Evolutionary conservation across 1,284 basidiomycete genomes (phyloP).

Genomic region (Leccinum laetum): DNA sequence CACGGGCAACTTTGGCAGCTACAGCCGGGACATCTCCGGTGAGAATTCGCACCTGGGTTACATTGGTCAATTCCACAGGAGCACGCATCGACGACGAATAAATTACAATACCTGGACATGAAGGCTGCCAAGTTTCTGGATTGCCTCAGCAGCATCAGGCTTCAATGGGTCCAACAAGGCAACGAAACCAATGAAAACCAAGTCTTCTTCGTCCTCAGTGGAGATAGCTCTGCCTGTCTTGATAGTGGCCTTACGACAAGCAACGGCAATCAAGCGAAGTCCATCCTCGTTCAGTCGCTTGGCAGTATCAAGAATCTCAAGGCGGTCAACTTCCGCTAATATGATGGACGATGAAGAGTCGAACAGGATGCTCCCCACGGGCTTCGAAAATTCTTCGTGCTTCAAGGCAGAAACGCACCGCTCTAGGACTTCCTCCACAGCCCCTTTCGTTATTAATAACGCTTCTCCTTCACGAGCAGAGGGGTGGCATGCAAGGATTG

Average conservation of each 20-base stretch:
- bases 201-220: slow-evolving; percentile 28
- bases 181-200: slow-evolving; percentile 30
- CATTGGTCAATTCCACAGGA: slow-evolving; percentile 4
- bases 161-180: slow-evolving; percentile 32
- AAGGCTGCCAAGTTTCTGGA: slow-evolving; percentile 26
- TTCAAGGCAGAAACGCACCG: slow-evolving; percentile 27
- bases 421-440: slow-evolving; percentile 34
- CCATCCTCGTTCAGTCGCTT: slow-evolving; percentile 32
- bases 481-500: slow-evolving; percentile 20
- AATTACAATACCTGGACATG: slow-evolving; percentile 29
- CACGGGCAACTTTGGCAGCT: slow-evolving; percentile 34
- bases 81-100: neutral
- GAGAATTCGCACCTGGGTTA: slow-evolving; percentile 30
- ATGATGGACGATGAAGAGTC: slow-evolving; percentile 16
- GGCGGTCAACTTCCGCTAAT: slow-evolving; percentile 22
- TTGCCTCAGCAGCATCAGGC: slow-evolving; percentile 32
- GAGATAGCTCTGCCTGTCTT: slow-evolving; percentile 21
- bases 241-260: slow-evolving; percentile 22
- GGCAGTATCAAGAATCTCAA: slow-evolving; percentile 27
- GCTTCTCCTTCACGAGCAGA: slow-evolving; percentile 18
- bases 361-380: slow-evolving; percentile 14
- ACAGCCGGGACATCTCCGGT: slow-evolving; percentile 32
- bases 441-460: slow-evolving; percentile 31
- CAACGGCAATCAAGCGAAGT: slow-evolving; percentile 30
- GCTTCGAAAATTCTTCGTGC: slow-evolving; percentile 18